Percentiles rank a stretch among this genome's conserved stretches.
Conservation (phyloP, 225 moss, liverwort and hornwort species). For the Polytrichum commune region DNA sequence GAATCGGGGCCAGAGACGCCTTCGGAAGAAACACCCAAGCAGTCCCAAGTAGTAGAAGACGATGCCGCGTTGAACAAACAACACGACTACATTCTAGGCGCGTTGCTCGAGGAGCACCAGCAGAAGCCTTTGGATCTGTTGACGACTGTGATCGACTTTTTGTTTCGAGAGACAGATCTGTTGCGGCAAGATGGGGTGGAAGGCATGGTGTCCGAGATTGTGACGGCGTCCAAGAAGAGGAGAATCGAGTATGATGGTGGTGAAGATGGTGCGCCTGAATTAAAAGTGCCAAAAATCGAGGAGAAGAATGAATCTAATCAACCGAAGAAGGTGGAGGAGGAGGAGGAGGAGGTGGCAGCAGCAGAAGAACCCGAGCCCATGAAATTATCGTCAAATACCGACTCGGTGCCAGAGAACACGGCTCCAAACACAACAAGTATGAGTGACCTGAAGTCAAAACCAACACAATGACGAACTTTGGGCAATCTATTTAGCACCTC, state of each 20-base stretch:
- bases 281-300: slow-evolving; percentile 36
- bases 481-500: no score
- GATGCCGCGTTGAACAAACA: slow-evolving; percentile 14
- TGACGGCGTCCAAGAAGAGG: slow-evolving; percentile 39
- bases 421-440: not conserved
- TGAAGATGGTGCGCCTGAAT: slow-evolving; percentile 22
- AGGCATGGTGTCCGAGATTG: slow-evolving; percentile 32
- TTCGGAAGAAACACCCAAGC: slow-evolving; percentile 3
- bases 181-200: slow-evolving; percentile 30
- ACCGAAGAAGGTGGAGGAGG: slow-evolving; percentile 26
- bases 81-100: slow-evolving; percentile 44
- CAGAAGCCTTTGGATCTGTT: slow-evolving; percentile 50
- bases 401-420: not conserved
- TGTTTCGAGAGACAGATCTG: slow-evolving; percentile 46
- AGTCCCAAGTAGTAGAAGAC: no score
- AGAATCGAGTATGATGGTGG: slow-evolving; percentile 33
- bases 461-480: no score
- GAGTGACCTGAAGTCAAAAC: no score
- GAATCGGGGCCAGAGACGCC: not conserved
- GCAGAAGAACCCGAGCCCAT: not conserved
- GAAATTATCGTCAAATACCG: no score
- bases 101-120: slow-evolving; percentile 56
- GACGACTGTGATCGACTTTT: slow-evolving; percentile 41
- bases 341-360: slow-evolving; percentile 24
- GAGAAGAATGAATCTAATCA: slow-evolving; percentile 18